Conservation (phyloP, 768 basidiomycete species). For the Phaffia tasmanica region DNA sequence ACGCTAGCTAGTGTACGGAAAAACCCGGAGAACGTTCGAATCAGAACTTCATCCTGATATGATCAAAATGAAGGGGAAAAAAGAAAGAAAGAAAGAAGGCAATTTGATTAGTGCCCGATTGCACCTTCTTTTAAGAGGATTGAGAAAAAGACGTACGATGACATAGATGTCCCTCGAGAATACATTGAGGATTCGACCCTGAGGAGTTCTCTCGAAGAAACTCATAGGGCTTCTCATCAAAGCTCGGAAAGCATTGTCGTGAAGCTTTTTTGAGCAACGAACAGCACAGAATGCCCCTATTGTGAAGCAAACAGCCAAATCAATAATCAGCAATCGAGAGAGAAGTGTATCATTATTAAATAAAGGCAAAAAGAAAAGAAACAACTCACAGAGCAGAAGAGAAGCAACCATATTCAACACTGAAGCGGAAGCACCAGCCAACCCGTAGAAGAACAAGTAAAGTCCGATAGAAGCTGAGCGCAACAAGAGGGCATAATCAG, state of each 20-base stretch:
- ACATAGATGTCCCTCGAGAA: conserved; percentile 79
- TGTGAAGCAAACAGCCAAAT: background rate
- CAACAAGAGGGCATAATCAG: background rate
- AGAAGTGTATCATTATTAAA: background rate
- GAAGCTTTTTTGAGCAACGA: conserved; percentile 60
- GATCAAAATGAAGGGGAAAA: too few relatives aligned
- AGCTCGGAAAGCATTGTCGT: conserved; percentile 49
- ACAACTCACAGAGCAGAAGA: conserved; percentile 49
- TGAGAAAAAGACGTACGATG: background rate
- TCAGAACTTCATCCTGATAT: conserved; percentile 16
- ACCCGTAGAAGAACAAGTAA: conserved; percentile 56
- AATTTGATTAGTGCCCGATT: too few relatives aligned
- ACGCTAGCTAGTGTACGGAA: conserved; percentile 48
- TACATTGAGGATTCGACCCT: conserved; percentile 60
- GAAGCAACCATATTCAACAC: conserved; percentile 49
- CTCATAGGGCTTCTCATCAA: conserved; percentile 71
- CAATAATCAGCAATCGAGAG: background rate
- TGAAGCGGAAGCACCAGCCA: conserved; percentile 53
- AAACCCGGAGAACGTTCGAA: conserved; percentile 40
- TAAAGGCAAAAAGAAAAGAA: background rate
- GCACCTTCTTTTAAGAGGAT: too few relatives aligned
- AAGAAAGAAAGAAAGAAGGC: too few relatives aligned
- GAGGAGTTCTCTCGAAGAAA: conserved; percentile 81
- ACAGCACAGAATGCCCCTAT: conserved; percentile 34
- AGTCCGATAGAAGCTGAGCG: conserved; percentile 31